Evolutionary conservation across 1,139 yeast genomes (phyloP), one percentile per base, ranked within the genome.

Genomic region (Hansenula lynferdii): DNA sequence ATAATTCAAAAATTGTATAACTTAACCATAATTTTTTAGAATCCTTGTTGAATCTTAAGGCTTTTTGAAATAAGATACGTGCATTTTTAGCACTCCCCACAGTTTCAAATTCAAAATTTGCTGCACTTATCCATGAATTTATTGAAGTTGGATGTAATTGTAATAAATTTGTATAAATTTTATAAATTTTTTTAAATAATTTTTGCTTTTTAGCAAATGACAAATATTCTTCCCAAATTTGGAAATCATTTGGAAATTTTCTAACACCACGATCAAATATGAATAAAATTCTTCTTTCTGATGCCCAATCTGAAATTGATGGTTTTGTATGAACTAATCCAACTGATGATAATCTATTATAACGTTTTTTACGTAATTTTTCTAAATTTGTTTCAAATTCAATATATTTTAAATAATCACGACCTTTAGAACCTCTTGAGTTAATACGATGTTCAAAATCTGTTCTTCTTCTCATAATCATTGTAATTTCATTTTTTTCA

Each of bases 41-140:
- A 37, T 86, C 92, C 6, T 84, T 75, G 56, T 92, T 90, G 57
- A 94, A 83, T 57, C 96, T 73, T 34, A 94, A 68, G 26, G 84
- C 95, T 49, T 86, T 75, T 60, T 90, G 97, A 63, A 90, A 80
- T 34, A 92, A 71, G 11, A 77, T 75, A 62, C 99, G 75, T 15
- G 97, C 94, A 32, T 95, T 94, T 56, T 84, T 79, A 39, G 95
- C 89, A 53, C 89, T 85, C 36, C 92, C 85, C 61, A 92, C 89
- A 31, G 74, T 75, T 53, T 92, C 96, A 53, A 86, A 81, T 63
- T 94, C 97, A 61, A 87, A 89, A 57, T 86, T 86, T 35, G 97
- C 97, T 19, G 97, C 97, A 54, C 89, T 77, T 38, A 92, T 76
- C 98, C 98, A 94, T 12, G 94, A 85, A 51, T 82, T 83, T 2